Evolutionary conservation across 495 filamentous ascomycete species (phyloP).

Genomic region (Beverwykella pulmonaria): DNA sequence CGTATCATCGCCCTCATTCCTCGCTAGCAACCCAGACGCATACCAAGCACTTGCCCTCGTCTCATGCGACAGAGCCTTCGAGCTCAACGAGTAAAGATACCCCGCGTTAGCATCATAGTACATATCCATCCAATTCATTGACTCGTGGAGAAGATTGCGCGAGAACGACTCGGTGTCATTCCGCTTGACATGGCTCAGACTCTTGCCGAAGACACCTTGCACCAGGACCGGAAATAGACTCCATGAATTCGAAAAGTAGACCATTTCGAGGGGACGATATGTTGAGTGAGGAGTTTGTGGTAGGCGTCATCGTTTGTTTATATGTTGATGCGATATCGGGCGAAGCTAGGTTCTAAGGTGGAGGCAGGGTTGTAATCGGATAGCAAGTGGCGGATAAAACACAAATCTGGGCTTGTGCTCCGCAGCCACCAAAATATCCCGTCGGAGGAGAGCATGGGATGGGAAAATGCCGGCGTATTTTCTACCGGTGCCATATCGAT

Average conservation of each 20-base stretch:
- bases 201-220: neutral
- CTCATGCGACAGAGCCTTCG: conserved; percentile 19
- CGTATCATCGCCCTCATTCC: conserved; percentile 23
- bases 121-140: conserved; percentile 31
- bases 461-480: neutral
- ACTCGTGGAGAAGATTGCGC: conserved; percentile 19
- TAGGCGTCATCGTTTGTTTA: neutral
- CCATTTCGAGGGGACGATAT: conserved; percentile 1
- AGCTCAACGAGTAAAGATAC: conserved; percentile 21
- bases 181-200: neutral
- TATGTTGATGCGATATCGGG: neutral
- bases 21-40: conserved; percentile 17
- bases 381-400: neutral
- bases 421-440: neutral
- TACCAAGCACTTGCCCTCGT: conserved; percentile 24
- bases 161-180: conserved; percentile 13
- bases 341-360: neutral
- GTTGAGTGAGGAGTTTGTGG: neutral
- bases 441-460: neutral
- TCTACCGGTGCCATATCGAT: neutral
- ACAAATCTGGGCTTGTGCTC: neutral
- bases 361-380: neutral
- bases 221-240: conserved; percentile 41
- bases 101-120: conserved; percentile 25
- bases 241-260: neutral